phyloP scores from a whole-genome alignment of 2,329 filamentous ascomycete species.

The Phialophora macrospora region DNA sequence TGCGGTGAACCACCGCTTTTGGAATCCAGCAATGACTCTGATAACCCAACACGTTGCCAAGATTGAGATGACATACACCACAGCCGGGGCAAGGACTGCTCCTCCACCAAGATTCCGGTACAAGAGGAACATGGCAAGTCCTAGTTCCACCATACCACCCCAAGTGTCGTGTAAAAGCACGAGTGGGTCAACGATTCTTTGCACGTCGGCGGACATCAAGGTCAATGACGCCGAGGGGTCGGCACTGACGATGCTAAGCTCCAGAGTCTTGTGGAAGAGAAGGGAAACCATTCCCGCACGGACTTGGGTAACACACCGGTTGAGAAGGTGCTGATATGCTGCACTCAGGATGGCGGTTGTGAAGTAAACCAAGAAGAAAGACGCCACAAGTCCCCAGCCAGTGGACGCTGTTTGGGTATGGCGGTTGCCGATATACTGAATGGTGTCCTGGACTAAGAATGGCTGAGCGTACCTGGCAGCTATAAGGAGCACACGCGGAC shows the following conservation, averaged over 20 bases:
- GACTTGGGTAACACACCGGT: constrained; percentile 52
- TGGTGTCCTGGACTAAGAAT: constrained; percentile 46
- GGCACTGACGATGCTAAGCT: constrained; percentile 41
- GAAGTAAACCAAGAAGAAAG: constrained; percentile 50
- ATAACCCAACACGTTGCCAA: constrained; percentile 27
- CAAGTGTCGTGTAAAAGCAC: constrained; percentile 53
- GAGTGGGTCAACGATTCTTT: constrained; percentile 49
- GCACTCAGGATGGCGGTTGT: constrained; percentile 50
- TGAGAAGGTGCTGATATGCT: constrained; percentile 50
- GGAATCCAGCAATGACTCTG: constrained; percentile 44
- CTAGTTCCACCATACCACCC: constrained; percentile 53
- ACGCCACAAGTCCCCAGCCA: constrained; percentile 53
- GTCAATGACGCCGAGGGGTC: constrained; percentile 51
- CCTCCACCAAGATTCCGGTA: constrained; percentile 50
- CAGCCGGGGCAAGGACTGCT: constrained; percentile 53
- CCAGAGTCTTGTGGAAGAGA: constrained; percentile 57
- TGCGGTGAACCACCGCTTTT: constrained; percentile 57
- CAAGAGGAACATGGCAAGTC: constrained; percentile 52
- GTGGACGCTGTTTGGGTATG: constrained; percentile 42
- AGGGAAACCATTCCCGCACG: constrained; percentile 54
- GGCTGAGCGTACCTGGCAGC: constrained; percentile 42
- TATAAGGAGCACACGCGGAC: constrained; percentile 39
- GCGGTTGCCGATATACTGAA: constrained; percentile 44
- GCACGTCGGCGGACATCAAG: constrained; percentile 55
- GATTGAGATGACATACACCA: constrained; percentile 40